Conservation (phyloP, 169 alveolate genomes). For the Plasmodium vinckei region DNA sequence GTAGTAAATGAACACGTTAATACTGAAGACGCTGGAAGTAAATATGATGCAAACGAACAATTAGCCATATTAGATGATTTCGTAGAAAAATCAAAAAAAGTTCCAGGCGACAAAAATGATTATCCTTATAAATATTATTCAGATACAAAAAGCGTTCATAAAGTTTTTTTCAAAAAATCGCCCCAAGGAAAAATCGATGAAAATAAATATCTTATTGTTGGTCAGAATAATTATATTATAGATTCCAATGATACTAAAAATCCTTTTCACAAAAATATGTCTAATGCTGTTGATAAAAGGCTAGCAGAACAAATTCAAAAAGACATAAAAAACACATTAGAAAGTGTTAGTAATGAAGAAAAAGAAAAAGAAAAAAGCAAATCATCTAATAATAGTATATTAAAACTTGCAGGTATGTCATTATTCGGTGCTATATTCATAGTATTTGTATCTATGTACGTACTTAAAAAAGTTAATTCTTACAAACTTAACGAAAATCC, state of each 20-base stretch:
- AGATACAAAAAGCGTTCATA: conserved; percentile 54
- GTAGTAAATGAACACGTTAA: conserved; percentile 17
- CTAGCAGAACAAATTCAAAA: conserved; percentile 31
- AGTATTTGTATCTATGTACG: conserved; percentile 27
- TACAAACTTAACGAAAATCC: background rate
- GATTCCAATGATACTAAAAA: conserved; percentile 37
- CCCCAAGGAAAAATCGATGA: conserved; percentile 19
- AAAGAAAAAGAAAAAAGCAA: conserved; percentile 7
- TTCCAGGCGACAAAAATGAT: conserved; percentile 5
- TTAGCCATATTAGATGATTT: conserved; percentile 33
- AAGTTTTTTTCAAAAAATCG: conserved; percentile 28
- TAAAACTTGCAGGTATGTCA: conserved; percentile 43
- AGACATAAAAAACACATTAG: conserved; percentile 28
- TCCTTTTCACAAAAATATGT: conserved; percentile 36
- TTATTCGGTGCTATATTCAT: conserved; percentile 37
- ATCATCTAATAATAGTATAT: conserved; percentile 3
- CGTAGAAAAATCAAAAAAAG: conserved; percentile 31
- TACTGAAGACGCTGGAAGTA: background rate
- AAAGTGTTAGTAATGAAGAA: background rate
- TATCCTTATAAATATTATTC: conserved; percentile 46
- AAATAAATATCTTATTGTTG: conserved; percentile 43
- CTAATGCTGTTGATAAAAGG: conserved; percentile 12
- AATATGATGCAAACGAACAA: conserved; percentile 16
- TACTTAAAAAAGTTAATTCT: background rate
- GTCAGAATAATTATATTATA: conserved; percentile 61